phyloP scores from a whole-genome alignment of 2,329 filamentous ascomycete species.

The Monosporascus ibericus region DNA sequence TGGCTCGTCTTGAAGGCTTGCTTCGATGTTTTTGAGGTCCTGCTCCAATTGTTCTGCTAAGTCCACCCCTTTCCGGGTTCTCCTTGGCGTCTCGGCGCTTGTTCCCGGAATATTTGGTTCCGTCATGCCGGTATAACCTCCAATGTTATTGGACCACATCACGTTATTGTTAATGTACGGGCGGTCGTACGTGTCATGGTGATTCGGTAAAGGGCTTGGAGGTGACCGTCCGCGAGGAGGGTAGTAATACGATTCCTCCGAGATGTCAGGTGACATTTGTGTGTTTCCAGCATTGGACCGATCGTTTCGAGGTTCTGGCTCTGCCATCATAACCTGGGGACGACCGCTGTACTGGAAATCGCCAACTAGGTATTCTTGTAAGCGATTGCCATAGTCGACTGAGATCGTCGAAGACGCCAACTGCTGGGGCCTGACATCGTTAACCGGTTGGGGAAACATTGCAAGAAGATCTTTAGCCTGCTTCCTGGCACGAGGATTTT shows the following conservation, averaged over 20 bases:
- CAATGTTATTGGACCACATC: slow-evolving; percentile 15
- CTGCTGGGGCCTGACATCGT: slow-evolving; percentile 19
- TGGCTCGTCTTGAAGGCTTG: slow-evolving; percentile 8
- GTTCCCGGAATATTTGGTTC: slow-evolving; percentile 10
- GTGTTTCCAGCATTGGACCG: slow-evolving; percentile 37
- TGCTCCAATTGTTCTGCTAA: slow-evolving; percentile 11
- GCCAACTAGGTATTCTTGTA: slow-evolving; percentile 34
- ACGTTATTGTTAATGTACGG: slow-evolving; percentile 14
- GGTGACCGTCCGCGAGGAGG: slow-evolving; percentile 48
- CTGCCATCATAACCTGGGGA: slow-evolving; percentile 33
- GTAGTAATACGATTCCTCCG: slow-evolving; percentile 39
- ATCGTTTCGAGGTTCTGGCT: slow-evolving; percentile 35
- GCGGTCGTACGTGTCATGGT: slow-evolving; percentile 31
- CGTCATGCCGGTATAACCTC: slow-evolving; percentile 9
- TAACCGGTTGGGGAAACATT: slow-evolving; percentile 52
- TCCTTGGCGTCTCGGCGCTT: slow-evolving; percentile 14
- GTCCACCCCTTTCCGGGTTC: slow-evolving; percentile 8
- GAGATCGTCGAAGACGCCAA: slow-evolving; percentile 29
- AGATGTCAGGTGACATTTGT: slow-evolving; percentile 27
- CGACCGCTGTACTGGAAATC: slow-evolving; percentile 27
- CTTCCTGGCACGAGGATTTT: slow-evolving; percentile 64
- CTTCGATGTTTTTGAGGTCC: slow-evolving; percentile 17
- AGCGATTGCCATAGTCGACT: slow-evolving; percentile 33
- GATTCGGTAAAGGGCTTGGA: slow-evolving; percentile 43
- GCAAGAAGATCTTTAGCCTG: slow-evolving; percentile 67